Evolutionary conservation across 139 green algal genomes (phyloP).

Genomic region (Ulvella scutata): DNA sequence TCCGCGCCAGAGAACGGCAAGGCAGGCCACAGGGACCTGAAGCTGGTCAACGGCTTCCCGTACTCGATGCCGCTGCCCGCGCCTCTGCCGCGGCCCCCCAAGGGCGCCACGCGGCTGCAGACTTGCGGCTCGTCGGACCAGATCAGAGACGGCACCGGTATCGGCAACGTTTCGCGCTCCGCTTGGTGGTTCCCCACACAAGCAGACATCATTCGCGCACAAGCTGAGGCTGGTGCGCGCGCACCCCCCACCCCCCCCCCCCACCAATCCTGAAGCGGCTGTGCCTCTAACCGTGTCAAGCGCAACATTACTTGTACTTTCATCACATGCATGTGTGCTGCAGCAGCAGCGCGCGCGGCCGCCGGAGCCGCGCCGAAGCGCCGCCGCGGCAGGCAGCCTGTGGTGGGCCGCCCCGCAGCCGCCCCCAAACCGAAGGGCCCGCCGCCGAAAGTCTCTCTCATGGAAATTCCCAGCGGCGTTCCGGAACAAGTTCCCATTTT

Average conservation of each 20-base stretch:
- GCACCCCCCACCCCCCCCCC: too few relatives aligned
- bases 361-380: neutral
- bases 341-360: neutral
- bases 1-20: slow-evolving; percentile 11
- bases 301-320: too few relatives aligned
- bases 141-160: slow-evolving; percentile 28
- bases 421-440: neutral
- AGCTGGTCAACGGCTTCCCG: slow-evolving; percentile 59
- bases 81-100: slow-evolving; percentile 20
- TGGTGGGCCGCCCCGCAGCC: neutral
- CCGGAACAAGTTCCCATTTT: slow-evolving; percentile 37
- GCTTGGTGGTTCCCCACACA: slow-evolving; percentile 37
- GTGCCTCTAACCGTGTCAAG: too few relatives aligned
- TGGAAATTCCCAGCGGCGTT: slow-evolving; percentile 36
- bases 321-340: neutral
- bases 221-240: neutral
- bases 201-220: neutral
- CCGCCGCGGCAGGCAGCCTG: neutral
- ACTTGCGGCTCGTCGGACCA: slow-evolving; percentile 13
- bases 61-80: slow-evolving; percentile 36
- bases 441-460: slow-evolving; percentile 28
- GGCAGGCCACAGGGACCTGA: slow-evolving; percentile 2
- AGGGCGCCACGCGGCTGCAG: slow-evolving; percentile 41
- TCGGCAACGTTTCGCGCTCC: slow-evolving; percentile 17
- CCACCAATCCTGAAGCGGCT: too few relatives aligned